These are phyloP conservation scores for Penicillium coffeae DNA, from an alignment of 495 filamentous ascomycete species.

Conservation along the genomic window DNA sequence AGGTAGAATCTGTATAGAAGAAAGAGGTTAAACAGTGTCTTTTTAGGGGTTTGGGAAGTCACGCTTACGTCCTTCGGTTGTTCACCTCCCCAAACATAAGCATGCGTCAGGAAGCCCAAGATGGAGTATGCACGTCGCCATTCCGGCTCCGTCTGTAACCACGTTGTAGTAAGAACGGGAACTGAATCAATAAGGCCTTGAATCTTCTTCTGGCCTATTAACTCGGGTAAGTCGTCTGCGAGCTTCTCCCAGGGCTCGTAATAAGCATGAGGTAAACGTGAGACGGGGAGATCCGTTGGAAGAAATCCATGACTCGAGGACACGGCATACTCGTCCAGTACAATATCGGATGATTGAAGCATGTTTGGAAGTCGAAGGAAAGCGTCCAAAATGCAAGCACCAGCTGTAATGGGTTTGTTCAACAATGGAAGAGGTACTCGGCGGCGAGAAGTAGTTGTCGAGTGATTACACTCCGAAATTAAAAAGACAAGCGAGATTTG, in stretches of 20 bases:
- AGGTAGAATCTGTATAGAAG: conserved; percentile 61
- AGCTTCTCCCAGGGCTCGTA: conserved; percentile 88
- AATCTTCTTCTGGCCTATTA: conserved; percentile 72
- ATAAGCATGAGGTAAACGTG: conserved; percentile 71
- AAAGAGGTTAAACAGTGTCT: background rate
- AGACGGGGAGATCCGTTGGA: conserved; percentile 70
- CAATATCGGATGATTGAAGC: conserved; percentile 66
- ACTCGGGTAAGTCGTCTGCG: conserved; percentile 66
- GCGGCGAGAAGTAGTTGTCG: background rate
- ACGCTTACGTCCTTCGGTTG: conserved; percentile 69
- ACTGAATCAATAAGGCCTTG: conserved; percentile 69
- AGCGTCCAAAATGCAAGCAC: background rate
- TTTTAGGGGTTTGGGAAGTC: too few relatives aligned
- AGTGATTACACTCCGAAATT: background rate
- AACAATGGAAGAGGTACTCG: background rate
- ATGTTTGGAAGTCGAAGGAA: conserved; percentile 41
- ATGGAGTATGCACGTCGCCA: conserved; percentile 88
- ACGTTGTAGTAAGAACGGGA: conserved; percentile 70
- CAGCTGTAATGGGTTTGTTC: background rate
- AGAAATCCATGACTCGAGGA: conserved; percentile 84
- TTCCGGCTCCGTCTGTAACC: conserved; percentile 73
- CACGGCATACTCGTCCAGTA: conserved; percentile 75
- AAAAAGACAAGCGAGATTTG: background rate
- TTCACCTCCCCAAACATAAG: conserved; percentile 93
- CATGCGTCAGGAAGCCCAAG: conserved; percentile 82